Percentiles rank a stretch among this genome's conserved stretches.
These are phyloP conservation scores for Corynascus novoguineensis DNA, from an alignment of 495 filamentous ascomycete species.

Conservation along the genomic window DNA sequence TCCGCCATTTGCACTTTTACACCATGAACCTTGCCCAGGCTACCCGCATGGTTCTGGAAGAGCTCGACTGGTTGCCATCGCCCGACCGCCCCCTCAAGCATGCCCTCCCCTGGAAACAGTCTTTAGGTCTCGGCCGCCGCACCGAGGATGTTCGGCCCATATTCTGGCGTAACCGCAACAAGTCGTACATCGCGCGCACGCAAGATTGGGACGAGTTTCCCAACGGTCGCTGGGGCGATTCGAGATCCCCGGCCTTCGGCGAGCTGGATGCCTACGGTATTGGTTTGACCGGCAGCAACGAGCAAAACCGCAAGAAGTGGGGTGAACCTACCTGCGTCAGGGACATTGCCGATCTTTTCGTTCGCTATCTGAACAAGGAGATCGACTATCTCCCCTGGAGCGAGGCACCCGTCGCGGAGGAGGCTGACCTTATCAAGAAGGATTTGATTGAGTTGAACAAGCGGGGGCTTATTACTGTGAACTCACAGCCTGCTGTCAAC, in stretches of 20 bases:
- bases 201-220: conserved; percentile 99
- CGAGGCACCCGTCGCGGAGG: conserved; percentile 74
- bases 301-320: conserved; percentile 94
- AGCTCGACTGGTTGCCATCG: conserved; percentile 74
- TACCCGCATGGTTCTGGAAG: conserved; percentile 88
- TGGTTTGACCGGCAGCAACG: conserved; percentile 92
- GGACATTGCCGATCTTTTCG: conserved; percentile 78
- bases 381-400: conserved; percentile 90
- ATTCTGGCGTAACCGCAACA: conserved; percentile 97
- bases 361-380: conserved; percentile 72
- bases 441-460: conserved; percentile 75
- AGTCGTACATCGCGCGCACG: conserved; percentile 89
- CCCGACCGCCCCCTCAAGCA: conserved; percentile 70
- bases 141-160: conserved; percentile 96
- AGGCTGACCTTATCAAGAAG: conserved; percentile 70
- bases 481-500: conserved; percentile 93
- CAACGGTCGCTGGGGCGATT: conserved; percentile 98
- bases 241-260: conserved; percentile 92
- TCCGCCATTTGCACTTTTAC: conserved; percentile 93
- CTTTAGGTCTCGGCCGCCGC: conserved; percentile 77
- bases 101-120: conserved; percentile 89
- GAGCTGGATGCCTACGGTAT: conserved; percentile 95
- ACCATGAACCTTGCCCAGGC: conserved; percentile 98
- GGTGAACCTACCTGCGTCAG: conserved; percentile 72
- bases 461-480: conserved; percentile 88